Evolutionary conservation across 2,329 filamentous ascomycete species (phyloP), one percentile per base, ranked within the genome.

Genomic region (Bisporella sp.): DNA sequence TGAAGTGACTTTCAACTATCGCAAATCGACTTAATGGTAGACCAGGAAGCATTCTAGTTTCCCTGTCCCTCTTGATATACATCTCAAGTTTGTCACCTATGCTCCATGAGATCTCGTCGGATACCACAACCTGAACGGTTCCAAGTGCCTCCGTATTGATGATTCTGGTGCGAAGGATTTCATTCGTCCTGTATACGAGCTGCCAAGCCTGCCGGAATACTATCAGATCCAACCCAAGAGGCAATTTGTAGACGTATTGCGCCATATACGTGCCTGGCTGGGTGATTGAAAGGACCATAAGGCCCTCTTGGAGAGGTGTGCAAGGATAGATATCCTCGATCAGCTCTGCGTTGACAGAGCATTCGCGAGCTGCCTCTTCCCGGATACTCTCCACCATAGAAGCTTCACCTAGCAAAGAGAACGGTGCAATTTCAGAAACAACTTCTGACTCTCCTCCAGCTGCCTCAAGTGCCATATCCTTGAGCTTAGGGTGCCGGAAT

Each of bases 271-370:
- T 57, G 4, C 64, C 67, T 1, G 56, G 45, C 5, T 60, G 45
- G 29, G 63, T 64, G 13, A 56, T 44, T 4, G 69, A 61, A 4
- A 71, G 52, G 0, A 65, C 62, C 30, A 73, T 55, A 1, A 73
- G 54, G 1, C 64, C 65, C 52, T 69, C 65, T 45, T 73, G 71
- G 6, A 68, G 55, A 4, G 64, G 56, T 3, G 66, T 63, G 52
- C 63, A 66, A 1, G 69, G 69, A 48, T 69, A 71, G 0, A 69
- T 56, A 48, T 73, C 69, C 31, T 68, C 60, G 30, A 69, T 54
- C n/a, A n/a, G n/a, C n/a, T n/a, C n/a, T n/a, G n/a, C n/a, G 7
- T n/a, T n/a, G 7, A n/a, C 33, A n/a, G 7, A n/a, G 33, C 33
- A 37, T 7, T 37, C 33, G n/a, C 7, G 33, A 7, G n/a, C 33